Percentiles rank a stretch among this genome's conserved stretches.
Conservation (phyloP, 176 grass and related monocot genomes). For the Bolboschoenus planiculmis region DNA sequence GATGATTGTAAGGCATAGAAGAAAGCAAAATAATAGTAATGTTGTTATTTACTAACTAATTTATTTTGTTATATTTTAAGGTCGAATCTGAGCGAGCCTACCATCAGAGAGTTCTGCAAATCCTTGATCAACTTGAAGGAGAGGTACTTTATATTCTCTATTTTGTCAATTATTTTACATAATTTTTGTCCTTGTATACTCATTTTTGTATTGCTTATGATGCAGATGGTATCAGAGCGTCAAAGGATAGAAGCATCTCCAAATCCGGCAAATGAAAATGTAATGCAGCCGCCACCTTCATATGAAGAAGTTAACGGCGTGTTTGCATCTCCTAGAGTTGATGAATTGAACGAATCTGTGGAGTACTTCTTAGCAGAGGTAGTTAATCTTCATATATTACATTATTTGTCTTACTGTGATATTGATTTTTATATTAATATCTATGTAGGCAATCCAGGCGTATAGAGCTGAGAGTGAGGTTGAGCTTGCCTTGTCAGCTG, state of each 20-base stretch:
- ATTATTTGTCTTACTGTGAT: background rate
- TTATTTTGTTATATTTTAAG: slow-evolving; percentile 31
- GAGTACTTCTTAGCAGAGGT: slow-evolving; percentile 91
- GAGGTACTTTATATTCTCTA: slow-evolving; percentile 34
- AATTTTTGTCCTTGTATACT: background rate
- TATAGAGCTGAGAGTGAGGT: slow-evolving; percentile 83
- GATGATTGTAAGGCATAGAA: background rate
- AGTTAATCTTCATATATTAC: background rate
- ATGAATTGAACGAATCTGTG: slow-evolving; percentile 45
- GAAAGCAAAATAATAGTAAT: background rate
- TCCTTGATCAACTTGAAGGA: slow-evolving; percentile 74
- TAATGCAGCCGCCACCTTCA: slow-evolving; percentile 49
- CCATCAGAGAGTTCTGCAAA: slow-evolving; percentile 77
- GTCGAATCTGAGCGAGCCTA: slow-evolving; percentile 75
- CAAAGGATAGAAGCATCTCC: slow-evolving; percentile 73
- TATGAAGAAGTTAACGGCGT: slow-evolving; percentile 57
- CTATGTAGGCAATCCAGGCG: slow-evolving; percentile 61
- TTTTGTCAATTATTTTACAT: background rate
- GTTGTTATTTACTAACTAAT: background rate
- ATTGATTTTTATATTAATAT: background rate
- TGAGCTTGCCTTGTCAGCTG: slow-evolving; percentile 69
- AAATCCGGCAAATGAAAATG: slow-evolving; percentile 39
- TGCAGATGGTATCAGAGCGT: slow-evolving; percentile 73
- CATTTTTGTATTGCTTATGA: background rate
- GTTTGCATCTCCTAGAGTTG: slow-evolving; percentile 42